A percentile compares a stretch with the other conserved stretches of the same genome.
Conservation (phyloP, 2,329 filamentous ascomycete species). For the Orbilia oligospora region DNA sequence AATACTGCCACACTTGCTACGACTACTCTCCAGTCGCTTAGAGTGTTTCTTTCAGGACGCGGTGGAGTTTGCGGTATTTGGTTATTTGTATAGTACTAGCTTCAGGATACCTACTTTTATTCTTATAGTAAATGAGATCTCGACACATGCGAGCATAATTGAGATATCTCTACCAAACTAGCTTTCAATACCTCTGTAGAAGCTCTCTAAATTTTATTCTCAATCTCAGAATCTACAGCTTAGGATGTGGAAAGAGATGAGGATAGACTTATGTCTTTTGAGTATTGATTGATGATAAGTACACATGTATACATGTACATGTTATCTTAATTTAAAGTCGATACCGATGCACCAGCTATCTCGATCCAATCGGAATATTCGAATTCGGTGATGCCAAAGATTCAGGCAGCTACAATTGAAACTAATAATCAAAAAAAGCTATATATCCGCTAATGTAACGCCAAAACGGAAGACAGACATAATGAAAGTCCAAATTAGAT, state of each 20-base stretch:
- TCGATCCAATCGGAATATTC: too few relatives aligned
- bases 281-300: too few relatives aligned
- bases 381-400: too few relatives aligned
- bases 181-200: background rate
- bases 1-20: slow-evolving; percentile 46
- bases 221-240: background rate
- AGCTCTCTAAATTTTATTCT: background rate
- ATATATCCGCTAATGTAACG: slow-evolving; percentile 13
- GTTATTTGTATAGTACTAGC: slow-evolving; percentile 13
- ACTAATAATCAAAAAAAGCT: slow-evolving; percentile 9
- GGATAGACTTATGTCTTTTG: too few relatives aligned
- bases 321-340: too few relatives aligned
- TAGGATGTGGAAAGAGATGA: too few relatives aligned
- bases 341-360: too few relatives aligned
- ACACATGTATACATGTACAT: too few relatives aligned
- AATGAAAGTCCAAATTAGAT: slow-evolving; percentile 12
- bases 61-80: slow-evolving; percentile 1
- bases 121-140: background rate
- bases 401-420: background rate
- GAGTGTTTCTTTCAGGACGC: background rate
- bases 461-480: background rate
- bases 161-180: slow-evolving; percentile 1
- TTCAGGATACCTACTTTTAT: slow-evolving; percentile 13
- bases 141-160: slow-evolving; percentile 3
- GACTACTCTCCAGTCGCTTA: slow-evolving; percentile 37